Evolutionary conservation across 306 rosid genomes (phyloP), one percentile per base, ranked within the genome.

Genomic region (Castanea crenata): DNA sequence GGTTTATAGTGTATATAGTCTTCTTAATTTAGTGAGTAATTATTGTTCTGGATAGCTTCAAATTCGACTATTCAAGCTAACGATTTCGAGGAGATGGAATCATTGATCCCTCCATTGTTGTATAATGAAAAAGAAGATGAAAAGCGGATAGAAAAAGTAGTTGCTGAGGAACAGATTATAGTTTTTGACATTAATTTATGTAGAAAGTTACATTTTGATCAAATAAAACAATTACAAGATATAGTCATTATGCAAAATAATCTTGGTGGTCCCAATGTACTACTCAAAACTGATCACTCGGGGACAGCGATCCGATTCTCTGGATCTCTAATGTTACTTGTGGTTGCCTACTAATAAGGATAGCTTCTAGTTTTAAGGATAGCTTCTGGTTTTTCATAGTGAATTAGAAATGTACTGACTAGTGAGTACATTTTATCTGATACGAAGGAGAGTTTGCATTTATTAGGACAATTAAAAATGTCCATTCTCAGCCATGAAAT

Each of bases 61-160:
- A 49, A 35, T 49, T 49, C 23, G 69, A 64, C 38, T n/a, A 57
- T 67, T 51, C 71, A 74, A 10, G 51, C 82, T 59, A 27, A 44
- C 35, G 58, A 65, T 21, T 63, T 18, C 5, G 46, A 20, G 83
- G 76, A 27, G 80, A 51, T 70, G 65, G 71, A 55, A 59, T 55
- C 74, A 55, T 55, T 16, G 27, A 9, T 69, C 46, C 75, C 80
- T 83, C 73, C 8, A 8, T 25, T 38, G 23, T 65, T 83, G 78
- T 83, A 64, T 75, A 35, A 59, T 38, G 65, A 62, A 54, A 23
- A 18, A 44, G 52, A 34, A 74, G 44, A 21, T 31, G n/a, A 73
- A 23, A 78, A 74, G 16, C 20, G 11, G 52, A 58, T 20, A 51
- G 32, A 15, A 46, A 77, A 31, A 23, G 20, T 29, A 14, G n/a